Conservation (phyloP, 495 filamentous ascomycete genomes). For the Aspergillus sclerotiicarbonarius region DNA sequence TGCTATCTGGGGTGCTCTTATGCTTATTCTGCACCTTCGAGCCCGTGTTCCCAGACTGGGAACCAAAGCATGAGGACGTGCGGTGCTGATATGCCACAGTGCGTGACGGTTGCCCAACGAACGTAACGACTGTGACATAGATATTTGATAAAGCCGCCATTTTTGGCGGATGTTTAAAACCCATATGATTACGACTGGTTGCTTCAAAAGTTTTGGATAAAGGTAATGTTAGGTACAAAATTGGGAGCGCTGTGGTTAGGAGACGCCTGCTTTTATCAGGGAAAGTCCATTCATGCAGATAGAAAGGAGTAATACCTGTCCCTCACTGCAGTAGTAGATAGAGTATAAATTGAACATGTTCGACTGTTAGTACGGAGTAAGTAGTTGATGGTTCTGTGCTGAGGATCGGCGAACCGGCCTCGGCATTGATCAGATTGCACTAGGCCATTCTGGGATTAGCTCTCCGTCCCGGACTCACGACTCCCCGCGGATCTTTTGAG, state of each 20-base stretch:
- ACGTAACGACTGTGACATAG: not conserved
- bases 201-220: not conserved
- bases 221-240: not conserved
- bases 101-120: not conserved
- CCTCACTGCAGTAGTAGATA: too few species aligned
- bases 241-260: not conserved
- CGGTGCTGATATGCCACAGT: not conserved
- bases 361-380: too few species aligned
- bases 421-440: not conserved
- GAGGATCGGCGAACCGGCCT: too few species aligned
- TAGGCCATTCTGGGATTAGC: conserved; percentile 1
- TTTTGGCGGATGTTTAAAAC: not conserved
- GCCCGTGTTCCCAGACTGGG: conserved; percentile 56
- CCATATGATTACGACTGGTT: not conserved
- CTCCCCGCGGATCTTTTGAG: conserved; percentile 7
- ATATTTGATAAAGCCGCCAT: not conserved
- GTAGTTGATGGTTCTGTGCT: too few species aligned
- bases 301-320: too few species aligned
- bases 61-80: conserved; percentile 23
- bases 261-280: not conserved
- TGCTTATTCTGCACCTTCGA: conserved; percentile 48
- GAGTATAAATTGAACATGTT: too few species aligned
- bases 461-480: not conserved
- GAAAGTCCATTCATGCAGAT: not conserved
- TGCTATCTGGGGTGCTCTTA: conserved; percentile 47